A percentile compares a stretch with the other conserved stretches of the same genome.
Evolutionary conservation across 768 basidiomycete genomes (phyloP).

Genomic region (Lyophyllum semitale): DNA sequence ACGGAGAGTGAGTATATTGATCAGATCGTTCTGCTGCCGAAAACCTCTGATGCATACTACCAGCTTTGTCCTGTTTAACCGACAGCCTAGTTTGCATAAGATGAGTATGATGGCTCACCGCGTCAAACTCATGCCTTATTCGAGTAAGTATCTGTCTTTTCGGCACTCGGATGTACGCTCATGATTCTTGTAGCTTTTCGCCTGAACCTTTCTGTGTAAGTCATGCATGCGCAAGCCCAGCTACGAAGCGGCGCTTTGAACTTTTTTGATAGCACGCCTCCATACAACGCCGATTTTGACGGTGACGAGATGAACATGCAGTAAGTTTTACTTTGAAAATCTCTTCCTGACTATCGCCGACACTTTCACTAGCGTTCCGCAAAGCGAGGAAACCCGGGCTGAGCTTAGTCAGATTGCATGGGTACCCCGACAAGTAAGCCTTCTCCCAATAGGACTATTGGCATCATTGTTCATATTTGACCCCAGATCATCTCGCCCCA

Average conservation of each 20-base stretch:
- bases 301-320: slow-evolving; percentile 99
- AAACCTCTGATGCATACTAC: too few species aligned
- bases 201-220: slow-evolving; percentile 95
- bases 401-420: slow-evolving; percentile 98
- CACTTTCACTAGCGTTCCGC: slow-evolving; percentile 71
- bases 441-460: background rate
- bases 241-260: slow-evolving; percentile 27
- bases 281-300: slow-evolving; percentile 99
- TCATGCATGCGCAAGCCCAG: slow-evolving; percentile 23
- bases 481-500: slow-evolving; percentile 95
- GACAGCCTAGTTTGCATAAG: slow-evolving; percentile 97
- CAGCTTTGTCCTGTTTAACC: slow-evolving; percentile 94
- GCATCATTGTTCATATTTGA: slow-evolving; percentile 1
- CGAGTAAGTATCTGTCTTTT: slow-evolving; percentile 60
- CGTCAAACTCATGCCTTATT: slow-evolving; percentile 96
- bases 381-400: slow-evolving; percentile 97
- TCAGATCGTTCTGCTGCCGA: slow-evolving; percentile 4
- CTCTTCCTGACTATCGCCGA: background rate
- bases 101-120: slow-evolving; percentile 99
- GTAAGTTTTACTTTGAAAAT: slow-evolving; percentile 54
- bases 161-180: background rate
- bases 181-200: slow-evolving; percentile 76
- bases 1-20: slow-evolving; percentile 83
- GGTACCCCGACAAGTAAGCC: slow-evolving; percentile 89
- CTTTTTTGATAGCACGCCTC: slow-evolving; percentile 68